Base-by-base conservation (phyloP, 148 eudicot species). In the Rhododendron henanense region DNA sequence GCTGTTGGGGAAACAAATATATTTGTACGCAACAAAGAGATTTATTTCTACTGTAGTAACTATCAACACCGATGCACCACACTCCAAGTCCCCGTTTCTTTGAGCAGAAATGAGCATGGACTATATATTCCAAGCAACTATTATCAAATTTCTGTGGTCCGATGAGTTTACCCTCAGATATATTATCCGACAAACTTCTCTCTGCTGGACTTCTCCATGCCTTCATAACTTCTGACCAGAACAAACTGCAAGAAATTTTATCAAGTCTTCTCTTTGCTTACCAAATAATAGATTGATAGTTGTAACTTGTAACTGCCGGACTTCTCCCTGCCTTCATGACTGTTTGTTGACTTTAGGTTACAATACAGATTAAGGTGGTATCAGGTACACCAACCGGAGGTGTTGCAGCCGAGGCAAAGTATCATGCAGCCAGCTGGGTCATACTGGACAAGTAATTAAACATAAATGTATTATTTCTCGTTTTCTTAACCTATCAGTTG, bases 371-470 rank as follows among this genome's bases (percentile, higher is more conserved):
- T 31, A 96, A 94, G 92, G 98, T 96, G 79, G 90, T 96, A 5
- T 85, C 93, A 84, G 95, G 94, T 80, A 79, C 90, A 84, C 91
- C 91, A 78, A 90, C 93, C 31, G 96, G 98, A 79, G 94, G 89
- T 37, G 98, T 96, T 76, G 94, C 98, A 33, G 94, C 93, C 75
- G 98, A 96, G 89, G 98, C 98, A 48, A 93, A 91, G 88, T 90
- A 89, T 80, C 90, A 91, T 63, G 92, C 92, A 86, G 95, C 96
- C 85, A 91, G 81, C 87, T 96, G 98, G 98, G 98, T 96, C 94
- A 82, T 96, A 87, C 94, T 96, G 94, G 98, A 96, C 94, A 96
- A 94, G 98, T 96, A 96, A 96, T 91, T 93, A 83, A 90, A 90
- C 87, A 88, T 91, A 91, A 93, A 94, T 83, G 90, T 94, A 92